A percentile compares a stretch with the other conserved stretches of the same genome.
phyloP scores from a whole-genome alignment of 1,139 yeast genomes.

The Yamadazyma sp. region DNA sequence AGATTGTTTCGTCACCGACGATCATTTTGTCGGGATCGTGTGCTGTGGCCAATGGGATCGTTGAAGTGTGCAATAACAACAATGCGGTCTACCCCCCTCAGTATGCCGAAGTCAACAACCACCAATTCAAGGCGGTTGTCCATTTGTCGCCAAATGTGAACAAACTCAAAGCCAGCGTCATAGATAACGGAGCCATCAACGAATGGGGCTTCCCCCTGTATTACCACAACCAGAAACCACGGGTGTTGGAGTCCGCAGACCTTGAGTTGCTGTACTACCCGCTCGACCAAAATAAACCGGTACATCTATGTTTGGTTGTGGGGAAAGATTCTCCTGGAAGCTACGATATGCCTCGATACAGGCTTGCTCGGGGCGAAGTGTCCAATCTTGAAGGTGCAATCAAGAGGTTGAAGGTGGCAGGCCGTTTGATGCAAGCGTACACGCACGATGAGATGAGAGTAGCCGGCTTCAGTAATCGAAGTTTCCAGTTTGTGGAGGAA shows the following conservation, averaged over 20 bases:
- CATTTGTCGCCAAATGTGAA: conserved; percentile 71
- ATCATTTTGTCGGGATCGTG: conserved; percentile 29
- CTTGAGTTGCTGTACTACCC: conserved; percentile 55
- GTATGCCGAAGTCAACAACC: conserved; percentile 65
- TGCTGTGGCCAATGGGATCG: conserved; percentile 21
- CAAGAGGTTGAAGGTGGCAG: conserved; percentile 77
- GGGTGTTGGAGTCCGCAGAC: conserved; percentile 25
- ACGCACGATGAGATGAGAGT: conserved; percentile 89
- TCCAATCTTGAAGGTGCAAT: conserved; percentile 77
- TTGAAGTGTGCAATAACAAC: conserved; percentile 39
- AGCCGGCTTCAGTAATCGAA: conserved; percentile 76
- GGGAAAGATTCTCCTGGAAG: conserved; percentile 74
- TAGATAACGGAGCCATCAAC: conserved; percentile 26
- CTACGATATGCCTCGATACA: conserved; percentile 72
- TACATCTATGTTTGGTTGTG: conserved; percentile 74
- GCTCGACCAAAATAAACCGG: conserved; percentile 67
- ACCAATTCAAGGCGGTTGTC: conserved; percentile 72
- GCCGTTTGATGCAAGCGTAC: conserved; percentile 88
- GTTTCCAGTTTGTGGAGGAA: conserved; percentile 80
- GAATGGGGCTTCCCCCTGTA: conserved; percentile 31
- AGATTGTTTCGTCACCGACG: conserved; percentile 44
- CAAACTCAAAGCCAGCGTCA: conserved; percentile 30
- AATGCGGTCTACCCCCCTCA: conserved; percentile 65
- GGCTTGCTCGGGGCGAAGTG: conserved; percentile 55
- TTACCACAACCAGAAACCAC: conserved; percentile 15